Evolutionary conservation across 1,284 basidiomycete genomes (phyloP).

Genomic region (Cryptococcus floricola): DNA sequence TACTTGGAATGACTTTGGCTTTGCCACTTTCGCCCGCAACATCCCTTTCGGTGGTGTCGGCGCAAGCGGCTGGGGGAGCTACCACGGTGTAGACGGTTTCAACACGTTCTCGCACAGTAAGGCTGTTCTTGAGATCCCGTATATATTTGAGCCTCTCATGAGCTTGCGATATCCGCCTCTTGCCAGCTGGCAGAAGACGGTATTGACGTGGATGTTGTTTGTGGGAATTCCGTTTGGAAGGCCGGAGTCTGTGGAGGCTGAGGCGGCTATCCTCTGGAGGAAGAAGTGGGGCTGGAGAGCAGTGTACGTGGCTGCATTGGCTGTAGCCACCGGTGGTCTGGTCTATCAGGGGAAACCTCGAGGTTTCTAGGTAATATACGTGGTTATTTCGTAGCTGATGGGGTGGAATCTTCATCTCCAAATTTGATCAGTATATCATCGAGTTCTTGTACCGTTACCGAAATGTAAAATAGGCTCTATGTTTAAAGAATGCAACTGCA

Average conservation of each 20-base stretch:
- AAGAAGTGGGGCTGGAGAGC: constrained; percentile 8
- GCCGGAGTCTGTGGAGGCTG: constrained; percentile 40
- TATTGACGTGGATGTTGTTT: constrained; percentile 30
- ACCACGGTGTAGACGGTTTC: constrained; percentile 47
- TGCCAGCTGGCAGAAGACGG: constrained; percentile 10
- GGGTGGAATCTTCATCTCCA: too few species aligned
- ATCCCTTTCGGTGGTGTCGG: constrained; percentile 49
- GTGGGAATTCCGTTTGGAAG: constrained; percentile 25
- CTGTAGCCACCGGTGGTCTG: too few species aligned
- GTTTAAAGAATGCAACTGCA: too few species aligned
- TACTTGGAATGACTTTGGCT: constrained; percentile 47
- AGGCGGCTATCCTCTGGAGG: constrained; percentile 11
- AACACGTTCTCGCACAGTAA: constrained; percentile 46
- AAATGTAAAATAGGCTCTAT: too few species aligned
- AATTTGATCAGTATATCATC: too few species aligned
- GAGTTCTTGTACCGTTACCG: too few species aligned
- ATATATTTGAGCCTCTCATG: constrained; percentile 37
- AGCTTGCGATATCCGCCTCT: constrained; percentile 41
- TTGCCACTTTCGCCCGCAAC: constrained; percentile 28
- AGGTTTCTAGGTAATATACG: too few species aligned
- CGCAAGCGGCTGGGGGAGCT: constrained; percentile 44
- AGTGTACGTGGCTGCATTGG: background rate
- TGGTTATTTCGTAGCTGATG: too few species aligned
- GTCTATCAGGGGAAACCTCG: too few species aligned
- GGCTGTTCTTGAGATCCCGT: constrained; percentile 40